These are phyloP conservation scores for Blastomyces percursus DNA, from an alignment of 2,329 filamentous ascomycete genomes.

Conservation along the genomic window DNA sequence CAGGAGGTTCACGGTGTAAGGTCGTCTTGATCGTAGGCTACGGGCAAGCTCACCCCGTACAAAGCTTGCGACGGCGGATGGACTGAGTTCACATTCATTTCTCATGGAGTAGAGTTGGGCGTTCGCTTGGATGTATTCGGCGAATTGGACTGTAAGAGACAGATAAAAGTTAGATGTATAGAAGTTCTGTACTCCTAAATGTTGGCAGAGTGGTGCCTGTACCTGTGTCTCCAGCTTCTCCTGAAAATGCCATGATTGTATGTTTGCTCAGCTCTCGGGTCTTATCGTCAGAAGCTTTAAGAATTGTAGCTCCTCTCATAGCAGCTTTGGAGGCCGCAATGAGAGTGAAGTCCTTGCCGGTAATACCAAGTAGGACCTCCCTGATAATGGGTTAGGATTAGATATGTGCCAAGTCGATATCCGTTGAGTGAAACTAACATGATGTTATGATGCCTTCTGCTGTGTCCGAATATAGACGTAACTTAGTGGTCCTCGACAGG, in stretches of 20 bases:
- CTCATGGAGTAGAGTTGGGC: conserved; percentile 98
- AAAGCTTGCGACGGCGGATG: conserved; percentile 80
- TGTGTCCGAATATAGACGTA: not conserved
- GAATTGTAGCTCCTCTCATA: conserved; percentile 92
- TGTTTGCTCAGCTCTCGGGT: conserved; percentile 85
- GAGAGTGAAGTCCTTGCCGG: conserved; percentile 98
- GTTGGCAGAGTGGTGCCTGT: not conserved
- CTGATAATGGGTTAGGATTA: conserved; percentile 36
- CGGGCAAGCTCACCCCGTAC: conserved; percentile 87
- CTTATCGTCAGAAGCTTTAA: conserved; percentile 95
- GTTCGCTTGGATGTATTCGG: conserved; percentile 98
- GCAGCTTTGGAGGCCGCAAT: conserved; percentile 95
- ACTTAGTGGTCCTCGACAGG: not conserved
- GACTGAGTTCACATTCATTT: conserved; percentile 84
- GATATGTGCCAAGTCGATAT: not conserved
- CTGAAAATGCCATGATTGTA: conserved; percentile 88
- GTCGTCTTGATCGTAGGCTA: conserved; percentile 80
- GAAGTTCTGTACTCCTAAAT: not conserved
- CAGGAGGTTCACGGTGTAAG: conserved; percentile 93
- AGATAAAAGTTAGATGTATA: not conserved
- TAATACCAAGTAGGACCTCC: conserved; percentile 97
- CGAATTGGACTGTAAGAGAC: conserved; percentile 69
- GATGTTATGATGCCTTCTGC: not conserved
- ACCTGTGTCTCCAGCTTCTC: conserved; percentile 94
- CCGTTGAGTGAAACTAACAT: not conserved